Evolutionary conservation across 352 stramenopile species (phyloP).

Genomic region (Phytophthora sansomeana): DNA sequence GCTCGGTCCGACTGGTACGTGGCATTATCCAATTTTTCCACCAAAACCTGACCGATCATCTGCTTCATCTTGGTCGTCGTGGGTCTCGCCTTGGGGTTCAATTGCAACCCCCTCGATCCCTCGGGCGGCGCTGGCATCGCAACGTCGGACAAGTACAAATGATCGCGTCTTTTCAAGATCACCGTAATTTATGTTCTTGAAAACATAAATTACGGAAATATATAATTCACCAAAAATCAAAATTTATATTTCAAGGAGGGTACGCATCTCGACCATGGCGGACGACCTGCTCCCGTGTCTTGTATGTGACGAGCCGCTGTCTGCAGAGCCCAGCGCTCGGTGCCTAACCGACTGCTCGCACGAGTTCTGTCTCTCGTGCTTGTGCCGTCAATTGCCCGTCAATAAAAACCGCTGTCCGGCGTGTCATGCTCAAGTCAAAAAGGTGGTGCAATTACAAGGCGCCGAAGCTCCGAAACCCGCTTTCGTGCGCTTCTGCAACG

Average conservation of each 20-base stretch:
- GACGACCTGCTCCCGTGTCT: slow-evolving; percentile 50
- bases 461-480: slow-evolving; percentile 40
- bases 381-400: slow-evolving; percentile 58
- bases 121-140: slow-evolving; percentile 56
- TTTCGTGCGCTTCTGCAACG: slow-evolving; percentile 84
- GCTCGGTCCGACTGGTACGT: slow-evolving; percentile 81
- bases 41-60: slow-evolving; percentile 67
- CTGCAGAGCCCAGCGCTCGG: slow-evolving; percentile 41
- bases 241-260: background rate
- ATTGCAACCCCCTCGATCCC: slow-evolving; percentile 49
- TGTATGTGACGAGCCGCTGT: slow-evolving; percentile 59
- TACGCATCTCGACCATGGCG: slow-evolving; percentile 7
- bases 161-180: slow-evolving; percentile 30
- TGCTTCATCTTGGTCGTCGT: slow-evolving; percentile 88
- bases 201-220: too few species aligned
- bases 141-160: slow-evolving; percentile 3
- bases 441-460: slow-evolving; percentile 58
- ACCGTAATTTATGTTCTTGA: too few species aligned
- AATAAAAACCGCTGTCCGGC: slow-evolving; percentile 76
- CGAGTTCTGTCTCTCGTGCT: slow-evolving; percentile 81
- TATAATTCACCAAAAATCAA: too few species aligned
- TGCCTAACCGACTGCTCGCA: slow-evolving; percentile 84
- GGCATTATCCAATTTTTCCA: slow-evolving; percentile 70
- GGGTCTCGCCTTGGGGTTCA: slow-evolving; percentile 64
- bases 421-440: slow-evolving; percentile 66